These are phyloP conservation scores for Chernovozyma aurita DNA, from an alignment of 1,139 yeast species.

Conservation along the genomic window DNA sequence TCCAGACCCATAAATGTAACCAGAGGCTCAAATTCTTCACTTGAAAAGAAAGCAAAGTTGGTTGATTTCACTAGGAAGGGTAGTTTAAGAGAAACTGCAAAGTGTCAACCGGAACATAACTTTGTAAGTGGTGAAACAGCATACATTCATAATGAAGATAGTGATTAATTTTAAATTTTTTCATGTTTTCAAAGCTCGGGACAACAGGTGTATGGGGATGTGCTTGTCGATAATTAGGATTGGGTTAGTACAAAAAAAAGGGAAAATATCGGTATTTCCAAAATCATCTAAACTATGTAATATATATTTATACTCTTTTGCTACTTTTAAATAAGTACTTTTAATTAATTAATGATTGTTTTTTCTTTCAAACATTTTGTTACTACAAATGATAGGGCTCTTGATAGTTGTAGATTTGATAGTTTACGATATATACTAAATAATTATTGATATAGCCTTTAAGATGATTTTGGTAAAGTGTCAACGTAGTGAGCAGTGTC, in stretches of 20 bases:
- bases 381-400: too few relatives aligned
- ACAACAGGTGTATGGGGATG: too few relatives aligned
- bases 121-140: slow-evolving; percentile 30
- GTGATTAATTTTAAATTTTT: too few relatives aligned
- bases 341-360: slow-evolving; percentile 1
- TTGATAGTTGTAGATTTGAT: too few relatives aligned
- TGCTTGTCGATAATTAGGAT: too few relatives aligned
- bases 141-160: slow-evolving; percentile 31
- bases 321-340: slow-evolving; percentile 1
- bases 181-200: too few relatives aligned
- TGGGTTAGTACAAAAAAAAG: too few relatives aligned
- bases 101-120: slow-evolving; percentile 22
- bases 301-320: not conserved
- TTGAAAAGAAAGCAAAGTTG: slow-evolving; percentile 35
- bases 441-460: too few relatives aligned
- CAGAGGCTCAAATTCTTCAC: slow-evolving; percentile 16
- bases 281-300: too few relatives aligned
- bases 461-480: slow-evolving; percentile 24
- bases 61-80: slow-evolving; percentile 52
- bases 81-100: slow-evolving; percentile 38
- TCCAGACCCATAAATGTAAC: slow-evolving; percentile 1
- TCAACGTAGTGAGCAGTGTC: slow-evolving; percentile 73
- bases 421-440: too few relatives aligned
- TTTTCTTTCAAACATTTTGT: too few relatives aligned
- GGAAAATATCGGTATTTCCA: too few relatives aligned